Conservation (phyloP, 2,329 filamentous ascomycete genomes). For the Xylariaceae sp. region DNA sequence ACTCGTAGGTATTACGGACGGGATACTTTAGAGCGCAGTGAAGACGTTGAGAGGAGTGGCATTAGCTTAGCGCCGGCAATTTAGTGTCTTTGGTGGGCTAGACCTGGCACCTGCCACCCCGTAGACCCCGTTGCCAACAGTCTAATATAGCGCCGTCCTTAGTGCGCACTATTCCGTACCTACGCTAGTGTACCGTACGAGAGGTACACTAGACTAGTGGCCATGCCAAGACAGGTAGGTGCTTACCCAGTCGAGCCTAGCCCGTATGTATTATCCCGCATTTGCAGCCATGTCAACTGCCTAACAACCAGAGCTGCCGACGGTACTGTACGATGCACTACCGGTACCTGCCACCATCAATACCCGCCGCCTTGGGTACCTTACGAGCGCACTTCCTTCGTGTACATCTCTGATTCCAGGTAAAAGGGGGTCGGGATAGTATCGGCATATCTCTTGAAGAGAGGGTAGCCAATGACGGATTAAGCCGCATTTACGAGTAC, state of each 20-base stretch:
- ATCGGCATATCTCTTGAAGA: background rate
- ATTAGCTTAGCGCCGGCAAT: slow-evolving; percentile 16
- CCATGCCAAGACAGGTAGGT: background rate
- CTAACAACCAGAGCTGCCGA: no score
- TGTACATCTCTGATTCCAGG: background rate
- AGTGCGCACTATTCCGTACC: background rate
- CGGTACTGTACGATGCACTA: background rate
- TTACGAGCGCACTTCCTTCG: background rate
- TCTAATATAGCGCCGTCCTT: background rate
- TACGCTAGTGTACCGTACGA: background rate
- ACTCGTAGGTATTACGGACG: no score
- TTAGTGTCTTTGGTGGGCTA: slow-evolving; percentile 7
- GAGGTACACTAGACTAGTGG: background rate
- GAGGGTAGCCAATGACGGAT: background rate
- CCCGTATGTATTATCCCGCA: background rate
- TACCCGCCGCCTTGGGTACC: background rate
- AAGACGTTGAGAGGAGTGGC: slow-evolving; percentile 5
- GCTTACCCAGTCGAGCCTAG: background rate
- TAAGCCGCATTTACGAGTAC: background rate
- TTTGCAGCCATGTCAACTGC: background rate
- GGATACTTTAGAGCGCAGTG: background rate
- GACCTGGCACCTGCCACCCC: background rate
- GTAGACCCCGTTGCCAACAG: slow-evolving; percentile 1
- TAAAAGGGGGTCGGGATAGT: background rate
- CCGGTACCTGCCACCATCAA: background rate